Percentiles rank a stretch among this genome's conserved stretches.
Evolutionary conservation across 805 yeast genomes (phyloP).

Genomic region (Metschnikowia hibisci): DNA sequence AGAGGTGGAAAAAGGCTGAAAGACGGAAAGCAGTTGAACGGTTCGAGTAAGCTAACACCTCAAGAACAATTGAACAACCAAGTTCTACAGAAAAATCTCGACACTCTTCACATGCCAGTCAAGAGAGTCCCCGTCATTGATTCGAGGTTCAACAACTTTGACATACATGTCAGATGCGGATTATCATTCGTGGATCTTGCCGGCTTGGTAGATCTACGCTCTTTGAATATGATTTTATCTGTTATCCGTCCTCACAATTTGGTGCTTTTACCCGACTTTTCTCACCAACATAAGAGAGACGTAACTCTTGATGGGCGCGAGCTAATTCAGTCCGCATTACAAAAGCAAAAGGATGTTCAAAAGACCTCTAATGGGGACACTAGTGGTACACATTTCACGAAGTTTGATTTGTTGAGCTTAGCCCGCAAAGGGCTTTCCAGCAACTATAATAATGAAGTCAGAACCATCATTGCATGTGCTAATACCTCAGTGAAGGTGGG

Average conservation of each 20-base stretch:
- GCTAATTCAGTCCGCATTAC: slow-evolving; percentile 26
- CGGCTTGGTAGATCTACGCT: slow-evolving; percentile 80
- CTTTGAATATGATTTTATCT: slow-evolving; percentile 73
- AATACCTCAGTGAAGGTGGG: slow-evolving; percentile 48
- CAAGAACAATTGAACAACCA: slow-evolving; percentile 42
- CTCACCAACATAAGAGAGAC: slow-evolving; percentile 20
- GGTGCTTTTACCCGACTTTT: slow-evolving; percentile 49
- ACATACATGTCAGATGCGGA: slow-evolving; percentile 61
- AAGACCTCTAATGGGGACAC: slow-evolving; percentile 21
- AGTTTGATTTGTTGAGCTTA: slow-evolving; percentile 29
- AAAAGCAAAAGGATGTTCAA: slow-evolving; percentile 28
- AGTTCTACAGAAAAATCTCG: slow-evolving; percentile 38
- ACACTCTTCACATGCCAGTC: slow-evolving; percentile 51
- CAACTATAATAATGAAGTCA: slow-evolving; percentile 24
- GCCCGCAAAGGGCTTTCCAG: slow-evolving; percentile 29
- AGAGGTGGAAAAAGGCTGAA: slow-evolving; percentile 13
- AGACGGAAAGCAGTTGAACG: slow-evolving; percentile 18
- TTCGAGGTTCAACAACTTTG: slow-evolving; percentile 6
- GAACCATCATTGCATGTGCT: slow-evolving; percentile 26
- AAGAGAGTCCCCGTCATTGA: slow-evolving; percentile 33
- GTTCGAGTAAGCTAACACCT: slow-evolving; percentile 35
- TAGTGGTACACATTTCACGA: slow-evolving; percentile 19
- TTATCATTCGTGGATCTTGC: slow-evolving; percentile 74
- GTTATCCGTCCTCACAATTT: slow-evolving; percentile 74
- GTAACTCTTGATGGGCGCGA: slow-evolving; percentile 27